Conservation (phyloP, 495 filamentous ascomycete species). For the Podospora appendiculata region DNA sequence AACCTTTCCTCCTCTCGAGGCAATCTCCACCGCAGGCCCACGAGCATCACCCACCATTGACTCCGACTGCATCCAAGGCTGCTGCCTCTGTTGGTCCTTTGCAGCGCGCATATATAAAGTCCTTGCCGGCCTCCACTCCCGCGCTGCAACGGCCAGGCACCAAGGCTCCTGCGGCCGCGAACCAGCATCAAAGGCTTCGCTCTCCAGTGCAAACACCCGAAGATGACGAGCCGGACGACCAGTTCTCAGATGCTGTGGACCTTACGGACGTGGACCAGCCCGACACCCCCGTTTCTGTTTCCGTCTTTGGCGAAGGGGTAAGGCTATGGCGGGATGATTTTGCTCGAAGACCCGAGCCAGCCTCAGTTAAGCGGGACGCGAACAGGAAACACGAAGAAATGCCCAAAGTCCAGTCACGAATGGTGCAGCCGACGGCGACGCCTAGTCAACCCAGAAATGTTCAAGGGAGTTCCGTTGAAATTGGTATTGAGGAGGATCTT, state of each 20-base stretch:
- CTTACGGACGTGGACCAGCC: constrained; percentile 52
- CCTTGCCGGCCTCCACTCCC: constrained; percentile 10
- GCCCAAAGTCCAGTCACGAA: constrained; percentile 14
- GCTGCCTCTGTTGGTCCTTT: constrained; percentile 16
- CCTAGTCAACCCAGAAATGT: background rate
- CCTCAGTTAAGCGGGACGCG: constrained; percentile 43
- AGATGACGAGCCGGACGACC: constrained; percentile 19
- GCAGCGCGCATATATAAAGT: constrained; percentile 25
- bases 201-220: background rate
- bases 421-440: constrained; percentile 34
- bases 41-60: constrained; percentile 27
- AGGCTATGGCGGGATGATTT: constrained; percentile 55
- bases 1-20: constrained; percentile 2
- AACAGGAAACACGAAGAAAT: constrained; percentile 32
- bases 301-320: constrained; percentile 33
- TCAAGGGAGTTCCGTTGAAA: no score
- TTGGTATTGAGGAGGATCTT: no score
- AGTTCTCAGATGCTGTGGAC: constrained; percentile 52
- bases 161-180: background rate
- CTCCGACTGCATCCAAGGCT: constrained; percentile 24
- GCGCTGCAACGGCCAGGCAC: background rate
- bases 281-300: constrained; percentile 37
- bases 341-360: constrained; percentile 24
- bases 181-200: background rate
- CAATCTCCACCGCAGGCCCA: background rate